phyloP scores from a whole-genome alignment of 805 yeast species.

The Metschnikowia koreensis region DNA sequence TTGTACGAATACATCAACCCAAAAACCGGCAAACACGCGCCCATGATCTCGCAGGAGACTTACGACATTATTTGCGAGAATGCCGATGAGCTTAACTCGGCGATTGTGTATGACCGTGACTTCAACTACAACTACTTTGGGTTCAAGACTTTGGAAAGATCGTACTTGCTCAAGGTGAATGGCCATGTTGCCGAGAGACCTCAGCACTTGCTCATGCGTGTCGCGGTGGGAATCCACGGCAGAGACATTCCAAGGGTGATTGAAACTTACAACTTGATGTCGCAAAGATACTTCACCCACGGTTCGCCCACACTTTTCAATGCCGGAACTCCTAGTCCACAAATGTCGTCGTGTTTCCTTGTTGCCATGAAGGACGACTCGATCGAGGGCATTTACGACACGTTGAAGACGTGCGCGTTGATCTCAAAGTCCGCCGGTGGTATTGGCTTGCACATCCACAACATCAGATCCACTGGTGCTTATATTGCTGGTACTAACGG shows the following conservation, averaged over 20 bases:
- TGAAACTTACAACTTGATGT: conserved; percentile 59
- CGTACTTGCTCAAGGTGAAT: conserved; percentile 52
- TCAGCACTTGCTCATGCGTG: conserved; percentile 61
- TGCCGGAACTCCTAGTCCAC: conserved; percentile 60
- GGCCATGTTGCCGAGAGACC: conserved; percentile 63
- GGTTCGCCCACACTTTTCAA: conserved; percentile 63
- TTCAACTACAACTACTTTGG: conserved; percentile 59
- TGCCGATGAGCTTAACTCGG: conserved; percentile 44
- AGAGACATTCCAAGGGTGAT: conserved; percentile 50
- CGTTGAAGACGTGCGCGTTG: conserved; percentile 59
- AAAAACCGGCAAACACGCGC: conserved; percentile 58
- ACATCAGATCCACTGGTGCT: conserved; percentile 58
- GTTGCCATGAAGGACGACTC: conserved; percentile 65
- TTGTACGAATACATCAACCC: conserved; percentile 81
- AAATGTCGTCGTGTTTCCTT: conserved; percentile 62
- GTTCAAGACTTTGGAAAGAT: conserved; percentile 59
- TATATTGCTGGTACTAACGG: conserved; percentile 64
- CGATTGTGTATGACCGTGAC: conserved; percentile 49
- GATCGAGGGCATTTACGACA: conserved; percentile 61
- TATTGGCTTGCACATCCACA: conserved; percentile 60
- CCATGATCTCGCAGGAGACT: conserved; percentile 44
- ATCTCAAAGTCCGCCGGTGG: conserved; percentile 65
- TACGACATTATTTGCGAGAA: conserved; percentile 37
- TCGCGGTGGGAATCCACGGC: conserved; percentile 60
- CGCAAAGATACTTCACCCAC: conserved; percentile 56